A percentile compares a stretch with the other conserved stretches of the same genome.
Evolutionary conservation across 1,284 basidiomycete species (phyloP).

Genomic region (Crocinoboletus sp.): DNA sequence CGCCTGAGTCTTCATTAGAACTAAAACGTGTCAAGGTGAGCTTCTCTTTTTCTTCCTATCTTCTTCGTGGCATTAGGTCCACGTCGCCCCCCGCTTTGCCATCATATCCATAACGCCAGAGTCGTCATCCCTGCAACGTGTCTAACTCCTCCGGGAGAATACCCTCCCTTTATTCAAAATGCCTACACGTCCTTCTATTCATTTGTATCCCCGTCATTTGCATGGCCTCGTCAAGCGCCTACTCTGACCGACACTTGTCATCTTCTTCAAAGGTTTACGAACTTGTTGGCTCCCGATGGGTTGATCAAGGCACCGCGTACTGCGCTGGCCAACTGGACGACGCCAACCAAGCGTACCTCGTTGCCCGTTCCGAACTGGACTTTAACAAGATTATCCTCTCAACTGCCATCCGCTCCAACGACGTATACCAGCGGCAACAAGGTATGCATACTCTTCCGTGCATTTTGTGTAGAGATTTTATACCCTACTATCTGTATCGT

Average conservation of each 20-base stretch:
- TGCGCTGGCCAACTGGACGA: constrained; percentile 86
- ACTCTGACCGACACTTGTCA: constrained; percentile 28
- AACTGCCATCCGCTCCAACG: constrained; percentile 72
- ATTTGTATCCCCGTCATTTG: constrained; percentile 23
- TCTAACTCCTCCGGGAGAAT: constrained; percentile 9
- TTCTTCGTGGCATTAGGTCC: constrained; percentile 13
- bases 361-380: constrained; percentile 78
- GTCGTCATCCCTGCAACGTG: constrained; percentile 27
- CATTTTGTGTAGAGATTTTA: not conserved
- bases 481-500: constrained; percentile 2
- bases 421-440: constrained; percentile 92
- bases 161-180: constrained; percentile 16
- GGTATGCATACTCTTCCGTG: constrained; percentile 45
- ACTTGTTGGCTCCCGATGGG: constrained; percentile 84
- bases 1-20: constrained; percentile 34
- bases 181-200: constrained; percentile 15
- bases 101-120: constrained; percentile 18
- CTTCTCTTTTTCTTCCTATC: constrained; percentile 24
- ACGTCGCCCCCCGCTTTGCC: constrained; percentile 13
- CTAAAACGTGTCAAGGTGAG: constrained; percentile 41
- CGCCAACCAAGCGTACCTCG: constrained; percentile 74
- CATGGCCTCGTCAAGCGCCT: constrained; percentile 33
- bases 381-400: constrained; percentile 67
- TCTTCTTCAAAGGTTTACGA: constrained; percentile 75
- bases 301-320: constrained; percentile 92